Conservation (phyloP, 495 filamentous ascomycete genomes). For the Glarea lozoyensis region DNA sequence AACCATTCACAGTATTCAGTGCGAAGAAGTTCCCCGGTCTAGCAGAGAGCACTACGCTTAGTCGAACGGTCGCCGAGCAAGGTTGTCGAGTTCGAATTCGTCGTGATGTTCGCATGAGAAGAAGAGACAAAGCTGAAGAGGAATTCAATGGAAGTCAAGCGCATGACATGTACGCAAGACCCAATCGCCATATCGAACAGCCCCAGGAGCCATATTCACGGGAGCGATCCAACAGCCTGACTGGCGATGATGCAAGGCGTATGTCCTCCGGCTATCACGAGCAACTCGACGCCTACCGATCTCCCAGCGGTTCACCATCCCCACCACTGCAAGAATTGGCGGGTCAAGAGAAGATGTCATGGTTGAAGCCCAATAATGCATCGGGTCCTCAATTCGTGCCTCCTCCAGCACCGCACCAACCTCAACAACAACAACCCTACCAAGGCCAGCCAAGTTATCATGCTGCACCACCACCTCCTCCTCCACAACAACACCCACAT, state of each 20-base stretch:
- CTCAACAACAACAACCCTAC: not conserved
- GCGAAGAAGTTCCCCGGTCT: conserved; percentile 98
- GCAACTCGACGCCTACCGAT: not conserved
- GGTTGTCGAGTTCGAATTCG: conserved; percentile 95
- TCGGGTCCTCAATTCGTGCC: no score
- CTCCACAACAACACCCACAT: conserved; percentile 34
- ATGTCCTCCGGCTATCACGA: conserved; percentile 5
- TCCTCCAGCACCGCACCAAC: not conserved
- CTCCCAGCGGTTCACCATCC: no score
- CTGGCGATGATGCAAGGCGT: not conserved
- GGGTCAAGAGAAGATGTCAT: no score
- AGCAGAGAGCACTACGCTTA: conserved; percentile 80
- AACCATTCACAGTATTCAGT: conserved; percentile 83
- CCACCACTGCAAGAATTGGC: no score
- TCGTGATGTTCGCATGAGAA: conserved; percentile 94
- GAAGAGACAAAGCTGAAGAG: conserved; percentile 41
- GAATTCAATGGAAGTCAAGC: conserved; percentile 40
- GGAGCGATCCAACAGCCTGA: conserved; percentile 11
- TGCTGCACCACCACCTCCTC: conserved; percentile 1
- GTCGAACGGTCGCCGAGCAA: conserved; percentile 89
- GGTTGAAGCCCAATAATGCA: no score
- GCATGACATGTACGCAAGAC: conserved; percentile 7
- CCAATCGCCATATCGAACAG: conserved; percentile 3
- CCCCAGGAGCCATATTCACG: conserved; percentile 2
- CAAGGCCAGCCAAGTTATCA: not conserved